Base-by-base conservation (phyloP, 2,329 filamentous ascomycete species). In the Cordyceps farinosa region DNA sequence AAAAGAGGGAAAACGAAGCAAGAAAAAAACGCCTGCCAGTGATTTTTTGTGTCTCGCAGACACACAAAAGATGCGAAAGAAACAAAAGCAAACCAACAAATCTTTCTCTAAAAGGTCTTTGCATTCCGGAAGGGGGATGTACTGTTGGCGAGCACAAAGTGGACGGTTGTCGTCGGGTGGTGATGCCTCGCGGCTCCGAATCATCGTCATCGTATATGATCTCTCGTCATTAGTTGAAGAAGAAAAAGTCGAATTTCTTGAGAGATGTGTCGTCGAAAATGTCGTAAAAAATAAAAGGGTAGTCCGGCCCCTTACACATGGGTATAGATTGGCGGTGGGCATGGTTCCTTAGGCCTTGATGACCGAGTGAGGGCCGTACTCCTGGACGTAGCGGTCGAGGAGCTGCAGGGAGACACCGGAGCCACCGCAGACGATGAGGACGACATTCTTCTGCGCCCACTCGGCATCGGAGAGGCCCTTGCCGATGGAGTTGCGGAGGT, bases 361-460 rank as follows among this genome's bases (percentile, higher is more conserved):
- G 42, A 60, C 67, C 3, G 74, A 72, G 65, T 74, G 67, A 15
- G 56, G 61, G 10, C 66, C 68, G 66, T 80, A 86, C 66, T 72
- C 74, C 67, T 80, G 76, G 66, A 79, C 78, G 73, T 88, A 92
- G 63, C 77, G 79, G 59, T 80, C 78, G 59, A 92, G 76, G 70
- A 87, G 82, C 42, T 84, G 82, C 64, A 89, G 73, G 2, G 84
- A 86, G 42, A 91, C 83, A 72, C 87, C 87, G 29, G 83, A 87
- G 5, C 90, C 90, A 51, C 94, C 94, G 71, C 94, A 98, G 7
- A 97, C 87, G 30, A 96, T 82, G 60, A 97, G 79, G 1, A 97
- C 92, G 6, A 97, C 84, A 67, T 90, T 91, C 72, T 87, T 89
- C 63, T 83, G 78, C 0, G 80, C 78, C 76, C 83, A 87, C 66